Evolutionary conservation across 164 flowering plant genomes (phyloP).

Genomic region (Tetracentron sinense): DNA sequence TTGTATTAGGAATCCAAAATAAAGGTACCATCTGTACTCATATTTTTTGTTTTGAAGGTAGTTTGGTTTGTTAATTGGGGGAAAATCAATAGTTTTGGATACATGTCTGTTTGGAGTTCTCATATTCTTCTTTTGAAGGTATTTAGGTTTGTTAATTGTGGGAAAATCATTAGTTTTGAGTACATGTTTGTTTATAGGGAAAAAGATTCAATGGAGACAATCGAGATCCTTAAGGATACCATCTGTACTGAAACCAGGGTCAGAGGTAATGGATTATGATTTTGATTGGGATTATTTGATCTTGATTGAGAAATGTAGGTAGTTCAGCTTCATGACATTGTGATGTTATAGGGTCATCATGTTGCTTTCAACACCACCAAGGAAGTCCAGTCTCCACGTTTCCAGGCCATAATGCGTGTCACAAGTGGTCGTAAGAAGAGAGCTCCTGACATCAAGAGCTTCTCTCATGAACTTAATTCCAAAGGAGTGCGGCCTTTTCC

Average conservation of each 20-base stretch:
- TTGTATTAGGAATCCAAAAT: no score
- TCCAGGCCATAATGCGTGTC: conserved; percentile 78
- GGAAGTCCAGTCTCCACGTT: conserved; percentile 85
- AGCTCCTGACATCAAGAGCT: conserved; percentile 78
- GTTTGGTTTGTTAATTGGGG: no score
- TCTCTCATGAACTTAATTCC: conserved; percentile 95
- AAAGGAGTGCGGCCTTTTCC: conserved; percentile 91
- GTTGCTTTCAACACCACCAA: conserved; percentile 43
- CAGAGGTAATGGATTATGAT: conserved; percentile 50
- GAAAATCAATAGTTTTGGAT: no score
- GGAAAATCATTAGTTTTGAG: not conserved
- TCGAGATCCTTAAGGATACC: conserved; percentile 51
- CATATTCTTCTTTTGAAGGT: not conserved
- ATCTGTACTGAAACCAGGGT: conserved; percentile 27
- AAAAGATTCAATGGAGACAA: conserved; percentile 45
- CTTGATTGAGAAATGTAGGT: conserved; percentile 9
- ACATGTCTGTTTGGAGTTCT: no score
- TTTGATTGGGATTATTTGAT: not conserved
- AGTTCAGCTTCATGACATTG: conserved; percentile 9
- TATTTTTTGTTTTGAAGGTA: no score
- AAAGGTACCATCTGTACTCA: no score
- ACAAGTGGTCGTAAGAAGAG: conserved; percentile 83
- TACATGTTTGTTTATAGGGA: conserved; percentile 38
- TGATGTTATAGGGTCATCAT: conserved; percentile 42
- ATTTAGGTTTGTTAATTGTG: not conserved